Evolutionary conservation across 768 basidiomycete species (phyloP).

Genomic region (Naganishia friedmannii): DNA sequence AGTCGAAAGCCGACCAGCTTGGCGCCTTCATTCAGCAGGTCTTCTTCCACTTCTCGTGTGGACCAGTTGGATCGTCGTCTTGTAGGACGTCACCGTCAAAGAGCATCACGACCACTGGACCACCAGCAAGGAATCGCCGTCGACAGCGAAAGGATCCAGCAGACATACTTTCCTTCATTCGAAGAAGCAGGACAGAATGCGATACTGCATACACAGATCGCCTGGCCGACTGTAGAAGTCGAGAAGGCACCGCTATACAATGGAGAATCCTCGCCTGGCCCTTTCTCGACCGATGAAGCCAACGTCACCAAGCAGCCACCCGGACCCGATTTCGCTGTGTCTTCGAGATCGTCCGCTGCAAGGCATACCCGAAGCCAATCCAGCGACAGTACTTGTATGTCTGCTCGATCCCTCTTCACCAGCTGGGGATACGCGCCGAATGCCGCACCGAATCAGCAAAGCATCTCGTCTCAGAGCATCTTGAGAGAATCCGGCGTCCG

Average conservation of each 20-base stretch:
- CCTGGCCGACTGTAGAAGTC: neutral
- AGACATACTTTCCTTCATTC: conserved; percentile 31
- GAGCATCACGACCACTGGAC: neutral
- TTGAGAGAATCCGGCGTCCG: conserved; percentile 9
- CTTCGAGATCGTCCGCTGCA: neutral
- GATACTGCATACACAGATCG: neutral
- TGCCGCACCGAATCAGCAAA: neutral
- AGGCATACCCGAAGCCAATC: conserved; percentile 2
- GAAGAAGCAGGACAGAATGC: conserved; percentile 23
- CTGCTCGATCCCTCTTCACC: neutral
- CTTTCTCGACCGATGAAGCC: neutral
- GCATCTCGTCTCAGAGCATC: neutral
- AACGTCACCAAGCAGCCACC: neutral
- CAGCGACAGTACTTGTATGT: neutral
- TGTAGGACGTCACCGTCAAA: neutral
- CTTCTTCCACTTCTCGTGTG: neutral
- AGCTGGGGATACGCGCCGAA: conserved; percentile 4
- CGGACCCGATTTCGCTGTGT: neutral
- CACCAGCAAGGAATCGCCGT: neutral
- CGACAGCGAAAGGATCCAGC: conserved; percentile 13
- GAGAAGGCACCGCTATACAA: neutral
- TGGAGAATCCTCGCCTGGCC: neutral
- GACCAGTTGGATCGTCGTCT: neutral
- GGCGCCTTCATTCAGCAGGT: neutral
- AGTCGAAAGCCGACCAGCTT: neutral